Percentiles rank a stretch among this genome's conserved stretches.
These are phyloP conservation scores for Capronia coronata DNA, from an alignment of 2,329 filamentous ascomycete genomes.

Conservation along the genomic window DNA sequence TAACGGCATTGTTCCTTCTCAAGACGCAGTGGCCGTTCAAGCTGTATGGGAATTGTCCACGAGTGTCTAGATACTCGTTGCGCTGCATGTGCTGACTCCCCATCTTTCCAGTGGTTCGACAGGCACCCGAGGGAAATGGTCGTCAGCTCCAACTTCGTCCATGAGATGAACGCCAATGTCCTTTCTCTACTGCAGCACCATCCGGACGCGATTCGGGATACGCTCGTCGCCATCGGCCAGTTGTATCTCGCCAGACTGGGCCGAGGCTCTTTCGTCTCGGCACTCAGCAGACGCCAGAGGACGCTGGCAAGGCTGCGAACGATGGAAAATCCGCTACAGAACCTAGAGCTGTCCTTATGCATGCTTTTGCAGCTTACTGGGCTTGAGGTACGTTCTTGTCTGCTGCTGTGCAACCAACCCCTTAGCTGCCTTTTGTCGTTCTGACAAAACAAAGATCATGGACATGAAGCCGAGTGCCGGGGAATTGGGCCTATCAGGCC, in stretches of 20 bases:
- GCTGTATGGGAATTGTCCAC: too few species aligned
- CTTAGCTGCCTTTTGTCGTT: neutral
- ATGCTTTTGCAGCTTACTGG: neutral
- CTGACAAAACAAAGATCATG: neutral
- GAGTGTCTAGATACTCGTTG: too few species aligned
- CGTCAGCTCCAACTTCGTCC: constrained; percentile 29
- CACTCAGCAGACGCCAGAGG: neutral
- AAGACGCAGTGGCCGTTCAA: too few species aligned
- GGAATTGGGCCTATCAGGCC: neutral
- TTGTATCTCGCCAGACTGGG: neutral
- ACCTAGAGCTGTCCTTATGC: neutral
- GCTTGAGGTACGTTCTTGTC: neutral
- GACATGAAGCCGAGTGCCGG: neutral
- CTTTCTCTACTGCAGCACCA: constrained; percentile 30
- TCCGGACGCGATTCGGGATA: constrained; percentile 29
- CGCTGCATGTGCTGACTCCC: neutral
- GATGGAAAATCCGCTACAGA: neutral
- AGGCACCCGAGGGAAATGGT: constrained; percentile 31
- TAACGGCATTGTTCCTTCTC: too few species aligned
- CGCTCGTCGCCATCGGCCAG: constrained; percentile 30
- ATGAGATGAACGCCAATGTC: constrained; percentile 34
- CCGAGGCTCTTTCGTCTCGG: neutral
- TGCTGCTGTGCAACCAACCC: too few species aligned
- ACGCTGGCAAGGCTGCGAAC: neutral
- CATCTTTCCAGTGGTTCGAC: constrained; percentile 31